A percentile compares a stretch with the other conserved stretches of the same genome.
phyloP scores from a whole-genome alignment of 2,329 filamentous ascomycete genomes.

The Chalaropsis thielavioides region DNA sequence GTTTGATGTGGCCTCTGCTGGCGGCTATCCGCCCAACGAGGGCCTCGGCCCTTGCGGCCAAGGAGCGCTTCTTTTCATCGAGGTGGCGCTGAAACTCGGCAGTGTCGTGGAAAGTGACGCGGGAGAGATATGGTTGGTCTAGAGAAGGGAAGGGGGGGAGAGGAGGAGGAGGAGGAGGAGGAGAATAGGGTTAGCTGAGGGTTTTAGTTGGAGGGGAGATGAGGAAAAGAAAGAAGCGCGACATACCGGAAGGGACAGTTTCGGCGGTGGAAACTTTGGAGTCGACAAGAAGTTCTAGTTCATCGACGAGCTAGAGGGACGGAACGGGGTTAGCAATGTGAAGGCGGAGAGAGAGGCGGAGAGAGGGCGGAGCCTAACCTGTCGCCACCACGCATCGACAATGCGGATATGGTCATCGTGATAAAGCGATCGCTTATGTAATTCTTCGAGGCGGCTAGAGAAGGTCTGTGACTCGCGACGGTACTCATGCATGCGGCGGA shows the following conservation, averaged over 20 bases:
- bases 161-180: background rate
- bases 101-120: conserved; percentile 46
- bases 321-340: no score
- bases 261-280: background rate
- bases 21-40: conserved; percentile 47
- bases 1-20: conserved; percentile 40
- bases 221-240: no score
- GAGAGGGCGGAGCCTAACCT: conserved; percentile 45
- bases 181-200: no score
- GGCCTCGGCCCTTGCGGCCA: conserved; percentile 57
- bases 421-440: conserved; percentile 61
- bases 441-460: conserved; percentile 66
- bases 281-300: conserved; percentile 12
- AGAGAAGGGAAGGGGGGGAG: background rate
- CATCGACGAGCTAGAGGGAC: conserved; percentile 11
- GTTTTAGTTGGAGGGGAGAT: no score
- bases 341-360: no score
- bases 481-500: conserved; percentile 95
- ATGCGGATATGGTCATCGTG: conserved; percentile 88
- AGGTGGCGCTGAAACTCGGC: conserved; percentile 72
- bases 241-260: conserved; percentile 21
- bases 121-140: conserved; percentile 44
- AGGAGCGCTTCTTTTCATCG: conserved; percentile 56
- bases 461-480: conserved; percentile 76
- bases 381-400: conserved; percentile 86